Conservation (phyloP, 164 flowering plant species). For the Kingdonia uniflora region DNA sequence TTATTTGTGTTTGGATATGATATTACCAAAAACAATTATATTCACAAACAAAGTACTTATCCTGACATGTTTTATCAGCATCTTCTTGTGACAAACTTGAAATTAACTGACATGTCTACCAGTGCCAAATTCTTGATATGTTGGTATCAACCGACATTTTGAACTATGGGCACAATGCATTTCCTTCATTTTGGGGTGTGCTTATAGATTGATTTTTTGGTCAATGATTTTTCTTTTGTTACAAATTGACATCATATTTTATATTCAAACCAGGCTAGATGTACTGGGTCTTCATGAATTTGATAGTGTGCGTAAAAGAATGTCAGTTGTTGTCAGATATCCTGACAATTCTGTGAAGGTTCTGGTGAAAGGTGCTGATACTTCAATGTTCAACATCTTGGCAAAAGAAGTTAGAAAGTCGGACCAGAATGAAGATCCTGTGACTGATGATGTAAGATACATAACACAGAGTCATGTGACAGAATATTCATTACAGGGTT, state of each 20-base stretch:
- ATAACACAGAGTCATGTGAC: slow-evolving; percentile 53
- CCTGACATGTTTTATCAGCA: too few relatives aligned
- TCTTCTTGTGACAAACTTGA: too few relatives aligned
- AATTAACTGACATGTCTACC: too few relatives aligned
- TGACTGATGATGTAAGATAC: slow-evolving; percentile 14
- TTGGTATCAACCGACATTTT: too few relatives aligned
- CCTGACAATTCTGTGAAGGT: slow-evolving; percentile 71
- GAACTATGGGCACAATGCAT: too few relatives aligned
- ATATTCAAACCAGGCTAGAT: slow-evolving; percentile 23
- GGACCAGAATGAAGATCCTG: slow-evolving; percentile 12
- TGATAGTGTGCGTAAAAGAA: slow-evolving; percentile 86
- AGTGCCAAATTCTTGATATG: too few relatives aligned
- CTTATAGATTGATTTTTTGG: too few relatives aligned
- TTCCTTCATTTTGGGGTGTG: too few relatives aligned
- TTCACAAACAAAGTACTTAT: too few relatives aligned
- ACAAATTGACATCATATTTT: not conserved
- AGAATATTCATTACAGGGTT: slow-evolving; percentile 68
- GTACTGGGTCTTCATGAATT: slow-evolving; percentile 45
- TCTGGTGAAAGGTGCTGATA: slow-evolving; percentile 91
- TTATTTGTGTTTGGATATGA: too few relatives aligned
- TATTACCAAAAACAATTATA: too few relatives aligned
- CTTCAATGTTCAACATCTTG: slow-evolving; percentile 60
- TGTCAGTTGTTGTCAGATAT: slow-evolving; percentile 85
- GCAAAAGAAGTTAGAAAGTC: slow-evolving; percentile 22
- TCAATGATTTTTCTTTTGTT: too few relatives aligned